Evolutionary conservation across 352 stramenopile genomes (phyloP).

Genomic region (Phytopythium delawarense): DNA sequence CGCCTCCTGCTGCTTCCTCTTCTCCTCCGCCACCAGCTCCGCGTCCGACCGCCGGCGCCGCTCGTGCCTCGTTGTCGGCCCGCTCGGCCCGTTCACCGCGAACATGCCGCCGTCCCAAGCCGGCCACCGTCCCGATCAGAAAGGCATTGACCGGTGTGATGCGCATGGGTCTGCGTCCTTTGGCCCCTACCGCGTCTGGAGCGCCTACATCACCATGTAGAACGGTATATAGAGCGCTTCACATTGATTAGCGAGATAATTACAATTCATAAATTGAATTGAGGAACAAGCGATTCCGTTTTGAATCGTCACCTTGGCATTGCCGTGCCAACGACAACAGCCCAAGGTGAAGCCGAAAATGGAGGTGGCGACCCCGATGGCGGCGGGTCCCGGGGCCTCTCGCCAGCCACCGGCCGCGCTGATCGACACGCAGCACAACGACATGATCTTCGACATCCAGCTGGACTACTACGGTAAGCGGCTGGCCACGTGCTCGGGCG

Average conservation of each 20-base stretch:
- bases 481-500: slow-evolving; percentile 73
- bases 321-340: no score
- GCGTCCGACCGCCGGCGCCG: slow-evolving; percentile 30
- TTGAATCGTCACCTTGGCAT: no score
- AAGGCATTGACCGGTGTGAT: not conserved
- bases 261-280: no score
- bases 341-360: slow-evolving; percentile 5
- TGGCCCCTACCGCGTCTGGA: not conserved
- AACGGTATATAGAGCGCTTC: not conserved
- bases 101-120: slow-evolving; percentile 38
- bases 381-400: not conserved
- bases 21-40: slow-evolving; percentile 14
- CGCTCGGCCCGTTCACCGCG: slow-evolving; percentile 68
- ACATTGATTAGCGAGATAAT: not conserved
- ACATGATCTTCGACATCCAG: slow-evolving; percentile 89
- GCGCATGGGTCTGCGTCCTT: not conserved
- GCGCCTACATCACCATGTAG: not conserved
- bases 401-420: slow-evolving; percentile 45
- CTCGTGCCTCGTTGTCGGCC: slow-evolving; percentile 55
- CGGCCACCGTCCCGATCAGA: not conserved
- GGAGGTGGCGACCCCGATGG: slow-evolving; percentile 15
- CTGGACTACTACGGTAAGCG: slow-evolving; percentile 88
- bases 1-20: slow-evolving; percentile 22
- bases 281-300: no score
- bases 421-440: slow-evolving; percentile 86